Evolutionary conservation across 192 early-diverging fungal species (phyloP), one percentile per base, ranked within the genome.

Genomic region (Lobosporangium transversale): DNA sequence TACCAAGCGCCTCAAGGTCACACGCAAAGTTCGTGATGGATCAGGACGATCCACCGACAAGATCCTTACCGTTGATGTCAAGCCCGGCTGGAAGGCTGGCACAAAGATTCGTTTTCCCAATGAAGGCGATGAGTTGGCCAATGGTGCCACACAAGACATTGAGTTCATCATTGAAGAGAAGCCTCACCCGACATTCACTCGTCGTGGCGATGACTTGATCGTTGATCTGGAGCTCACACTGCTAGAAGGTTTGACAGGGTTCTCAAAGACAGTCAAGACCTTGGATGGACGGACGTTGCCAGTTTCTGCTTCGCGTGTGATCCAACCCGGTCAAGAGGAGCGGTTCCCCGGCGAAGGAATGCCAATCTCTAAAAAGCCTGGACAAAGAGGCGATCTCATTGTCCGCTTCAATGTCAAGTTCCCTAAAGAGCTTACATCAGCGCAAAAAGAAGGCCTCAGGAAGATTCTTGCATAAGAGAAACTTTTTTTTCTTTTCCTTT

Each of bases 71-170:
- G 84, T 99, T 48, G 80, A 92, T 55, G 80, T 99, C 81, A 95
- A 94, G 75, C 90, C 95, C 12, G 97, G 97, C 3, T 96, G 97
- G 96, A 98, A 99, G 82, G 93, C 94, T 15, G 97, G 97, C 18
- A 96, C 97, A 61, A 99, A 98, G 81, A 89, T 99, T 76, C 90
- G 90, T 26, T 99, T 94, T 81, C 83, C 90, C 8, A 88, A 86
- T 23, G 92, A 97, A 69, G 97, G 97, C 32, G 96, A 97, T 76
- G 94, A 97, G 58, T 47, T 92, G 15, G 83, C 91, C 30, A 82
- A 85, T 48, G 95, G 94, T 26, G 82, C 85, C 26, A 70, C 84
- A 3, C 96, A 98, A 78, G 97, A 98, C 73, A 89, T 99, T 63
- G 97, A 94, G 49, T 97, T 99, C 82, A 85, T 96, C 15, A 48